Conservation (phyloP, 768 basidiomycete species). For the Guyanaporus albipodus region DNA sequence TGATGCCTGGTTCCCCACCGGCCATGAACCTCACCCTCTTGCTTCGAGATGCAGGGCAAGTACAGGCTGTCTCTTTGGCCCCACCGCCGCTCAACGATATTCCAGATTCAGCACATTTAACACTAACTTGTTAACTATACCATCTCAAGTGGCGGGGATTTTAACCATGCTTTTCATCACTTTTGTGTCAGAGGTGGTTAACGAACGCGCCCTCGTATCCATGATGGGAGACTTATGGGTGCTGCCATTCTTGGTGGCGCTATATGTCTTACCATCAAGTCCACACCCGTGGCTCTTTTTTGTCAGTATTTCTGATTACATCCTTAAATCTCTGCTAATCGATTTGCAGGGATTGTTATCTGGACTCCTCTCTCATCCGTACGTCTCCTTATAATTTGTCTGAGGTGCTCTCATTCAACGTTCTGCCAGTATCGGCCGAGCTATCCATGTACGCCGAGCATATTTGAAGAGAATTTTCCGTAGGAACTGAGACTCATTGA, state of each 20-base stretch:
- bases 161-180: conserved; percentile 31
- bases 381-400: neutral
- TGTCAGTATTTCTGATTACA: conserved; percentile 28
- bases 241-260: conserved; percentile 55
- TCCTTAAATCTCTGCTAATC: neutral
- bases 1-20: too few species aligned
- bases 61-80: too few species aligned
- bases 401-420: neutral
- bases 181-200: conserved; percentile 47
- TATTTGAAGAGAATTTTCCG: neutral
- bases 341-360: conserved; percentile 37
- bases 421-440: conserved; percentile 21
- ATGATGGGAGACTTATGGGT: conserved; percentile 57
- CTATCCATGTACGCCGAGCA: conserved; percentile 49
- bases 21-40: too few species aligned
- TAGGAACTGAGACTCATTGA: neutral
- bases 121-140: too few species aligned
- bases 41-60: too few species aligned
- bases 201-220: conserved; percentile 52
- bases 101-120: neutral
- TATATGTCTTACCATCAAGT: conserved; percentile 44
- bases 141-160: conserved; percentile 28
- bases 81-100: neutral
- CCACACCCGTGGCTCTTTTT: conserved; percentile 54
- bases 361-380: conserved; percentile 45